Percentiles rank a stretch among this genome's conserved stretches.
phyloP scores from a whole-genome alignment of 75 land plant genomes.

The Pinus tabuliformis region DNA sequence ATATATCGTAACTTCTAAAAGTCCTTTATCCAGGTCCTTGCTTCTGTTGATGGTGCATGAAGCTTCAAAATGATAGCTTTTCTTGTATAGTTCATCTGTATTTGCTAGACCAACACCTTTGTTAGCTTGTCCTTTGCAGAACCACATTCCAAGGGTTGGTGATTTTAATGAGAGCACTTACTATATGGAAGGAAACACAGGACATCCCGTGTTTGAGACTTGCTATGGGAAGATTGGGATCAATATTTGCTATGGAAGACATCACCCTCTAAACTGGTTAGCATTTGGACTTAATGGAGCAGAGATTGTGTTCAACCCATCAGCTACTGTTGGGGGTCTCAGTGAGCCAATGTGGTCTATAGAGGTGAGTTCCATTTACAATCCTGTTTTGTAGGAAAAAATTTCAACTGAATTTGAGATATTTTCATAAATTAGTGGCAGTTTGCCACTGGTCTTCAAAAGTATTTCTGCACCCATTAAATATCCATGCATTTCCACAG shows the following conservation, averaged over 20 bases:
- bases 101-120: background rate
- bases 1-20: background rate
- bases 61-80: background rate
- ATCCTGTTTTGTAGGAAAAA: background rate
- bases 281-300: constrained; percentile 99
- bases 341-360: constrained; percentile 99
- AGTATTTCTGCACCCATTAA: background rate
- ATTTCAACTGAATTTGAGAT: background rate
- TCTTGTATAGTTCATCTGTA: background rate
- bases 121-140: constrained; percentile 42
- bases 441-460: background rate
- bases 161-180: constrained; percentile 99
- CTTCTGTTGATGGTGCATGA: background rate
- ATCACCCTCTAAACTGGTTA: constrained; percentile 96
- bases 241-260: constrained; percentile 98
- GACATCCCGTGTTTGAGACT: constrained; percentile 98
- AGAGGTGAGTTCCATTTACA: constrained; percentile 50
- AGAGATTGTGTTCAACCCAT: constrained; percentile 99
- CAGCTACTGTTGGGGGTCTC: constrained; percentile 97
- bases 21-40: background rate
- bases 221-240: constrained; percentile 89
- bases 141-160: constrained; percentile 97
- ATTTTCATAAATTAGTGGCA: background rate
- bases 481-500: background rate
- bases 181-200: constrained; percentile 99